phyloP scores from a whole-genome alignment of 352 stramenopile species.

The Albugo laibachii region DNA sequence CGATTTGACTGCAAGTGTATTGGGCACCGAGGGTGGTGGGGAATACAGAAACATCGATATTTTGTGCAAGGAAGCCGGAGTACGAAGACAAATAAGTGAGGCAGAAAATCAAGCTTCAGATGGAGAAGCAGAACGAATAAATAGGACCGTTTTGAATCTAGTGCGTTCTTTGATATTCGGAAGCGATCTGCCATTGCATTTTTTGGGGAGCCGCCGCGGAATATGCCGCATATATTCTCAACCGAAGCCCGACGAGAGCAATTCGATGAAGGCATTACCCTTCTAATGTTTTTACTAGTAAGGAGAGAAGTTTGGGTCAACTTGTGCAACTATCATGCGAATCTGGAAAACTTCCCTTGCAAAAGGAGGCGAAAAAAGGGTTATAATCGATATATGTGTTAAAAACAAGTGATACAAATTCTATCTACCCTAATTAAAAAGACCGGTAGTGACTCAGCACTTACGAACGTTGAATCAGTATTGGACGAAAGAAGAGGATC shows the following conservation, averaged over 20 bases:
- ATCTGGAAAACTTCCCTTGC: too few species aligned
- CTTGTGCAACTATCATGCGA: too few species aligned
- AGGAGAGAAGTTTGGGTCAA: background rate
- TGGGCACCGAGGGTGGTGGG: background rate
- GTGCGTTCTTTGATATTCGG: background rate
- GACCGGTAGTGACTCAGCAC: too few species aligned
- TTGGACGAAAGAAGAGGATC: too few species aligned
- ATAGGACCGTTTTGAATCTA: background rate
- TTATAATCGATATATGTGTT: constrained; percentile 2
- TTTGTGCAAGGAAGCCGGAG: background rate
- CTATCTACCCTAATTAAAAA: too few species aligned
- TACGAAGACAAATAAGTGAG: background rate
- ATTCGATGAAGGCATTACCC: background rate
- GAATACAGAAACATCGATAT: background rate
- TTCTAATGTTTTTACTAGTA: background rate
- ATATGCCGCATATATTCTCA: background rate
- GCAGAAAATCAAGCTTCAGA: background rate
- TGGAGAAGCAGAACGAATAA: background rate
- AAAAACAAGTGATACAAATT: background rate
- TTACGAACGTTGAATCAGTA: too few species aligned
- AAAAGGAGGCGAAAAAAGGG: background rate
- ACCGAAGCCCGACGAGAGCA: background rate
- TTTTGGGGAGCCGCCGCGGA: background rate
- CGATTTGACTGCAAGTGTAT: background rate
- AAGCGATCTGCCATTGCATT: background rate